Evolutionary conservation across 2,329 filamentous ascomycete species (phyloP), one percentile per base, ranked within the genome.

Genomic region (Magnaporthales sp.): DNA sequence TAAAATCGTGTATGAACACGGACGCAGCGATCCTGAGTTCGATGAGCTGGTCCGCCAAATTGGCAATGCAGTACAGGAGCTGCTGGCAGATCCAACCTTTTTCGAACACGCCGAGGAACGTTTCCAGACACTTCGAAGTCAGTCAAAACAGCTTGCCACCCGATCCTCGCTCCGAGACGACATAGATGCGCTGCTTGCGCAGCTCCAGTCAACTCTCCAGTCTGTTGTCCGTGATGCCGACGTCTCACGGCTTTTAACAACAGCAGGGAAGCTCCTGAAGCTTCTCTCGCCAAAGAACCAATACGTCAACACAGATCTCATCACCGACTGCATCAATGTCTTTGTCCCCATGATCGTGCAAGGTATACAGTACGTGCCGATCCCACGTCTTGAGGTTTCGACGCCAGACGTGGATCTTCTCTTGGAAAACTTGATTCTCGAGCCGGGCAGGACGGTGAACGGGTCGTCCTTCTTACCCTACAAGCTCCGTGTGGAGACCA

Each of bases 381-480:
- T 98, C 65, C 93, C 93, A 0, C 89, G 94, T 4, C 78, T 97
- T n/a, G 94, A 97, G 76, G 82, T 97, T 5, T 90, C 91, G 0
- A 90, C 89, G 3, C 93, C 93, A 0, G 88, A 91, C 38, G 83
- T 96, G 66, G 93, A 97, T 72, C 84, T 98, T 5, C 80, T 98
- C 0, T 80, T 98, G 2, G 94, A 98, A 74, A 97, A 96, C 70
- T 81, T 98, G 32, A 90, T 98, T 68, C 83, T 98, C 32, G 92
- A 97, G 74, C 94, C 94, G 0, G 94, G 94, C 7, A 83, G 83
- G 67, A 96, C 92, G 0, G 83, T 96, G 72, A 94, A 97, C 75
- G 81, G 89, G 69, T 92, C 90, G 3, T 97, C 93, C 0, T 98
- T 98, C 80, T 82, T 98, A 0, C 94, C 94, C 0, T 94, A 92